Evolutionary conservation across 1,284 basidiomycete species (phyloP).

Genomic region (Erythrobasidium hasegawianum): DNA sequence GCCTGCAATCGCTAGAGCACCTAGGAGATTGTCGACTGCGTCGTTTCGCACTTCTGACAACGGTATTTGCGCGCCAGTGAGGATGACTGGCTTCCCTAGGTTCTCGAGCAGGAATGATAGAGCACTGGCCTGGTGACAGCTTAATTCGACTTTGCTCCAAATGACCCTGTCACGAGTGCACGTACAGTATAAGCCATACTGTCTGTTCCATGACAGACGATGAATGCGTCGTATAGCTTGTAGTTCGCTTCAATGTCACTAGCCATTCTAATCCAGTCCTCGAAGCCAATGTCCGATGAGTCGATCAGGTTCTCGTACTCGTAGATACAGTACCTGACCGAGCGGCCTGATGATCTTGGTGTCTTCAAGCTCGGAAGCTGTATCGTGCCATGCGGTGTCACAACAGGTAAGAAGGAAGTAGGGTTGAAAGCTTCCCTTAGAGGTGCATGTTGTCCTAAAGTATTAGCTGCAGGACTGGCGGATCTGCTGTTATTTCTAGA

Average conservation of each 20-base stretch:
- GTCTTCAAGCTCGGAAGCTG: constrained; percentile 34
- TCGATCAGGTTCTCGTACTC: constrained; percentile 83
- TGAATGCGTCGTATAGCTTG: constrained; percentile 75
- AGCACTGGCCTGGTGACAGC: constrained; percentile 63
- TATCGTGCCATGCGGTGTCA: constrained; percentile 29
- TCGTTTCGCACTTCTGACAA: constrained; percentile 71
- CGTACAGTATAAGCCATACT: constrained; percentile 58
- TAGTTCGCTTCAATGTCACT: constrained; percentile 90
- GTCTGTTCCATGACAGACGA: constrained; percentile 87
- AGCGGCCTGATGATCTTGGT: constrained; percentile 19
- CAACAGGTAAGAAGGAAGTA: constrained; percentile 15
- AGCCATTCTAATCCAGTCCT: constrained; percentile 84
- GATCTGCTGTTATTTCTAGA: not conserved
- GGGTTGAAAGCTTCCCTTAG: not conserved
- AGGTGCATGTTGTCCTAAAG: constrained; percentile 9
- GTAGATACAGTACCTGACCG: constrained; percentile 40
- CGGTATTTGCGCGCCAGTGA: constrained; percentile 77
- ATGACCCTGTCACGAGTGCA: constrained; percentile 6
- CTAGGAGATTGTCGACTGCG: constrained; percentile 82
- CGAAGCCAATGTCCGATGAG: constrained; percentile 74
- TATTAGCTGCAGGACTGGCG: not conserved
- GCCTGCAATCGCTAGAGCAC: constrained; percentile 79
- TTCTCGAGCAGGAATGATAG: constrained; percentile 86
- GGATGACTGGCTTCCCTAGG: constrained; percentile 77
- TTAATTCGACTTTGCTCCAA: constrained; percentile 10